These are phyloP conservation scores for Digitaria exilis DNA, from an alignment of 202 grass and related monocot genomes.

Conservation along the genomic window DNA sequence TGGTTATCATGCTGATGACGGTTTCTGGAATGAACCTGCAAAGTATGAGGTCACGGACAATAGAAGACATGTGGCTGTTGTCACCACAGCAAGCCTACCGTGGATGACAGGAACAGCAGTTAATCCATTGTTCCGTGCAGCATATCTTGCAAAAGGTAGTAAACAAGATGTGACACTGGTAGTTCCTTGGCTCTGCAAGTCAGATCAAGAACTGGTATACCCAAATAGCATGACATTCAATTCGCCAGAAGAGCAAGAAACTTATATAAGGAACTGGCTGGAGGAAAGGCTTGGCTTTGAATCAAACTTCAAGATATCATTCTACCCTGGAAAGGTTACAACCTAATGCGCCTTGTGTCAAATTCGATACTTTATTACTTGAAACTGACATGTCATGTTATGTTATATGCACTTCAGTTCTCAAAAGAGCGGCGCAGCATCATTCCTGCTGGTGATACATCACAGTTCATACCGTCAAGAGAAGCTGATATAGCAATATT, in stretches of 20 bases:
- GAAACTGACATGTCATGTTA: constrained; percentile 44
- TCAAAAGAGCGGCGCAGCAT: constrained; percentile 78
- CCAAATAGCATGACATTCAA: constrained; percentile 67
- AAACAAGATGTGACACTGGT: constrained; percentile 78
- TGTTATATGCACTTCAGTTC: constrained; percentile 53
- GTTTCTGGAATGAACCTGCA: constrained; percentile 44
- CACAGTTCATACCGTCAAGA: constrained; percentile 66
- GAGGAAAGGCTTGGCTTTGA: constrained; percentile 68
- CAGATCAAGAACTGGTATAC: constrained; percentile 76
- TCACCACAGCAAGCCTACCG: constrained; percentile 77
- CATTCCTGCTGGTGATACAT: constrained; percentile 70
- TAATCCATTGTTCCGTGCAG: constrained; percentile 82
- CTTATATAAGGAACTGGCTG: constrained; percentile 73
- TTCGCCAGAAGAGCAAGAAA: constrained; percentile 71
- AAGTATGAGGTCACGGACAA: constrained; percentile 52
- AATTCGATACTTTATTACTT: constrained; percentile 21
- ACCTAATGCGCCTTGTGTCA: constrained; percentile 26
- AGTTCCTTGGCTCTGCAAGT: constrained; percentile 74
- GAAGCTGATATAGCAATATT: constrained; percentile 82
- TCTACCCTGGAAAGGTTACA: constrained; percentile 73
- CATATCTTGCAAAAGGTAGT: constrained; percentile 63
- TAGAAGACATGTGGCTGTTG: constrained; percentile 68
- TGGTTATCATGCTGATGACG: constrained; percentile 53
- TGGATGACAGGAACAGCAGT: constrained; percentile 93
- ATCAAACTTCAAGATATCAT: constrained; percentile 74